Percentiles rank a stretch among this genome's conserved stretches.
Conservation (phyloP, 2,329 filamentous ascomycete genomes). For the Trichoderma aggressivum region DNA sequence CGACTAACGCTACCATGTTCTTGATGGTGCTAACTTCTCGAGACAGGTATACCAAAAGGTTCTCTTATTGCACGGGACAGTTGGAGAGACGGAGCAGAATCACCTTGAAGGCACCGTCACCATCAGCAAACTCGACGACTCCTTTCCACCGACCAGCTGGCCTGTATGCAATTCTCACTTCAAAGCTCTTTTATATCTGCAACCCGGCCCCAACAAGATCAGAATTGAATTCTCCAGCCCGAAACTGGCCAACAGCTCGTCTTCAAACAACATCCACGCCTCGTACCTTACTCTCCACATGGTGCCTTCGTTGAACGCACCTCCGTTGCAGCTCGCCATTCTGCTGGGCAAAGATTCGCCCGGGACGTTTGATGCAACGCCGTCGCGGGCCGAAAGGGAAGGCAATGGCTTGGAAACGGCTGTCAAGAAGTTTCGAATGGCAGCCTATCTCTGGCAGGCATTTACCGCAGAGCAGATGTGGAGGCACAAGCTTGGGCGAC, state of each 20-base stretch:
- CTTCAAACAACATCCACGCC: conserved; percentile 68
- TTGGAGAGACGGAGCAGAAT: conserved; percentile 67
- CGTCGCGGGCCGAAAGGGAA: conserved; percentile 71
- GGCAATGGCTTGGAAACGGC: conserved; percentile 79
- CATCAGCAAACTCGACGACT: conserved; percentile 78
- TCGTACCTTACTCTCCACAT: conserved; percentile 83
- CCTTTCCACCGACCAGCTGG: conserved; percentile 79
- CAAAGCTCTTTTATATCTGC: conserved; percentile 86
- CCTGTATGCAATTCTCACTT: conserved; percentile 87
- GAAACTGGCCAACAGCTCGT: conserved; percentile 68
- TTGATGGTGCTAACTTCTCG: not conserved
- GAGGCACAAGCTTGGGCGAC: conserved; percentile 78
- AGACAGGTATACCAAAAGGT: conserved; percentile 88
- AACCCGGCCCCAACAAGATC: conserved; percentile 83
- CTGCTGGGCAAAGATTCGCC: conserved; percentile 85
- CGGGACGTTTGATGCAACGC: conserved; percentile 77
- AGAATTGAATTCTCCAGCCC: conserved; percentile 85
- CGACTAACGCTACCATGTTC: not conserved
- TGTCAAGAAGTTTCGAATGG: conserved; percentile 87
- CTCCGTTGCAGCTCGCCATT: conserved; percentile 86
- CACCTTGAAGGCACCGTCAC: conserved; percentile 75
- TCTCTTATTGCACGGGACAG: conserved; percentile 74
- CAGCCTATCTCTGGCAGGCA: conserved; percentile 93
- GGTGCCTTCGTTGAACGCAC: conserved; percentile 71
- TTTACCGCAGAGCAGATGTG: conserved; percentile 97